A percentile compares a stretch with the other conserved stretches of the same genome.
Conservation (phyloP, 1,284 basidiomycete species). For the Cystobasidium sp. region DNA sequence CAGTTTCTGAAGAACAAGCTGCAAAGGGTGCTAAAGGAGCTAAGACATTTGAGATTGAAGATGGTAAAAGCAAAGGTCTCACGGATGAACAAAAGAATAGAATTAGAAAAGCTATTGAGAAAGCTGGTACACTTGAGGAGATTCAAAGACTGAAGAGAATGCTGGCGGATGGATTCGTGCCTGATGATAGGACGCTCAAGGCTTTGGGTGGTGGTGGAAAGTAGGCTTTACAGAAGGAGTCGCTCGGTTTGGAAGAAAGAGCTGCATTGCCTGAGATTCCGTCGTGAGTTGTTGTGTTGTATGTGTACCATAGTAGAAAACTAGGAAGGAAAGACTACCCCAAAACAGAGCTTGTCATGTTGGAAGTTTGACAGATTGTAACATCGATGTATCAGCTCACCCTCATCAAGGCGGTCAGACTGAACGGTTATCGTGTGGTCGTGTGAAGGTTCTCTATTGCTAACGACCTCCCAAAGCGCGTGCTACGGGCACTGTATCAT, state of each 20-base stretch:
- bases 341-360: too few relatives aligned
- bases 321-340: too few relatives aligned
- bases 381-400: too few relatives aligned
- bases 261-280: not conserved
- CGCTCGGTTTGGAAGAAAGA: not conserved
- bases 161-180: conserved; percentile 70
- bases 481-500: too few relatives aligned
- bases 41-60: conserved; percentile 63
- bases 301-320: too few relatives aligned
- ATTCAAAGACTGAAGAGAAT: conserved; percentile 83
- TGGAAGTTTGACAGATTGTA: too few relatives aligned
- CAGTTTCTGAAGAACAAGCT: conserved; percentile 65
- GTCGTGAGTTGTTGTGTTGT: too few relatives aligned
- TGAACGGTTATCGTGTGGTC: too few relatives aligned
- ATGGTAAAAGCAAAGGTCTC: conserved; percentile 69
- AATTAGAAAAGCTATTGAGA: conserved; percentile 86
- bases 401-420: too few relatives aligned
- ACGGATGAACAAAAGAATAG: conserved; percentile 88
- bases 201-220: conserved; percentile 9
- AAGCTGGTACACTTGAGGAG: conserved; percentile 88
- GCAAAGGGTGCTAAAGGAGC: conserved; percentile 56
- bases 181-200: conserved; percentile 28
- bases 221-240: not conserved
- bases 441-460: too few relatives aligned
- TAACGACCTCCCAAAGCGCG: too few relatives aligned